Conservation (phyloP, 345 rosid genomes). For the Anacardium occidentale region DNA sequence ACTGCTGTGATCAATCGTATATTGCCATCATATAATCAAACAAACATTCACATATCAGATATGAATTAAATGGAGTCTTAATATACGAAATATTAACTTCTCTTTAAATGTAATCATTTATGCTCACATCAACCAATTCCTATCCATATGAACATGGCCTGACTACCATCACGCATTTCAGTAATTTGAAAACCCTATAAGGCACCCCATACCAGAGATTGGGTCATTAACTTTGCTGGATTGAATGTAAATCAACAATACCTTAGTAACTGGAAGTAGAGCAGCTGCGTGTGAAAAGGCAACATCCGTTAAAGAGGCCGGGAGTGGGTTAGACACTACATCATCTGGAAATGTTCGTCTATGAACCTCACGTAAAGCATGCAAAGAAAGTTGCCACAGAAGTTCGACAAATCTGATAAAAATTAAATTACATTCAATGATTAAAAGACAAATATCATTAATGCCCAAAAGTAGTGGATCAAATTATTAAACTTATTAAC, state of each 20-base stretch:
- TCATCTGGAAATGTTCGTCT: constrained; percentile 89
- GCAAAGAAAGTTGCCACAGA: constrained; percentile 97
- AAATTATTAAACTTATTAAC: not conserved
- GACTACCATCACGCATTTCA: not conserved
- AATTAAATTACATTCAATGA: constrained; percentile 6
- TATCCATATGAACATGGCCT: not conserved
- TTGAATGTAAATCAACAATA: constrained; percentile 18
- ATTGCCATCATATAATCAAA: not conserved
- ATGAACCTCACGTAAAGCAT: constrained; percentile 93
- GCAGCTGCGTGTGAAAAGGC: constrained; percentile 99
- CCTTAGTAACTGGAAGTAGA: constrained; percentile 96
- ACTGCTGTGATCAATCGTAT: not conserved
- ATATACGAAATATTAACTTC: not conserved
- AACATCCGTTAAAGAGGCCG: constrained; percentile 94
- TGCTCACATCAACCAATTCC: not conserved
- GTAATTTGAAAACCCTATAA: not conserved
- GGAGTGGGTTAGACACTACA: constrained; percentile 79
- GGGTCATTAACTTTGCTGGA: not conserved
- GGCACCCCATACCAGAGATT: not conserved
- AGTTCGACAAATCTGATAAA: constrained; percentile 91
- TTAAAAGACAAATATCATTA: not conserved
- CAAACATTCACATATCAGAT: not conserved
- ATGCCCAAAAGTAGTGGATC: not conserved
- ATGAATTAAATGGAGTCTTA: not conserved
- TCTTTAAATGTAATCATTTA: not conserved